phyloP scores from a whole-genome alignment of 805 yeast genomes.

The Brettanomyces nanus region DNA sequence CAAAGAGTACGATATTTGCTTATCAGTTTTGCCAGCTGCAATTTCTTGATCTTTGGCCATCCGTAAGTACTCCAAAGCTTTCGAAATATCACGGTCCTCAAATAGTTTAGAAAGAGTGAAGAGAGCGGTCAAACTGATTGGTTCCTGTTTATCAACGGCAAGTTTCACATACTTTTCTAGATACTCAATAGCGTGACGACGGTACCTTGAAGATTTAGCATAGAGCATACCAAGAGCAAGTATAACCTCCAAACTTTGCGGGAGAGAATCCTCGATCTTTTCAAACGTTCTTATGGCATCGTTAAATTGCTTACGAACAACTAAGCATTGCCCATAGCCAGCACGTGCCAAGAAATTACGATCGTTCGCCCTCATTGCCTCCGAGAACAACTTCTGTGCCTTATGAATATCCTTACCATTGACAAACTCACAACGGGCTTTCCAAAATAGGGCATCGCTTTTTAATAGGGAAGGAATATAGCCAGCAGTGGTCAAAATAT shows the following conservation, averaged over 20 bases:
- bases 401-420: slow-evolving; percentile 16
- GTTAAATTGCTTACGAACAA: slow-evolving; percentile 61
- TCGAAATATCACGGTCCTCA: slow-evolving; percentile 59
- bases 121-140: slow-evolving; percentile 54
- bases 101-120: slow-evolving; percentile 61
- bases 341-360: slow-evolving; percentile 61
- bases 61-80: slow-evolving; percentile 52
- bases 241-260: slow-evolving; percentile 65
- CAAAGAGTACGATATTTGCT: slow-evolving; percentile 49
- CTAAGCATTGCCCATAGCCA: slow-evolving; percentile 82
- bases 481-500: slow-evolving; percentile 34
- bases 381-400: slow-evolving; percentile 67
- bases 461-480: slow-evolving; percentile 31
- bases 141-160: slow-evolving; percentile 50
- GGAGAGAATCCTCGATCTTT: slow-evolving; percentile 53
- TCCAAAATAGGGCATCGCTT: slow-evolving; percentile 74
- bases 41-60: slow-evolving; percentile 40
- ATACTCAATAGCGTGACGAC: slow-evolving; percentile 47
- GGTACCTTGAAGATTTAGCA: slow-evolving; percentile 33
- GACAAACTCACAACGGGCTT: slow-evolving; percentile 67
- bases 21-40: slow-evolving; percentile 27
- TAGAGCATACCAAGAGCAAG: slow-evolving; percentile 72
- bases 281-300: slow-evolving; percentile 87
- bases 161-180: slow-evolving; percentile 66
- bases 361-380: slow-evolving; percentile 58